A percentile compares a stretch with the other conserved stretches of the same genome.
Evolutionary conservation across 1,284 basidiomycete species (phyloP).

Genomic region (Schizophyllum commune): DNA sequence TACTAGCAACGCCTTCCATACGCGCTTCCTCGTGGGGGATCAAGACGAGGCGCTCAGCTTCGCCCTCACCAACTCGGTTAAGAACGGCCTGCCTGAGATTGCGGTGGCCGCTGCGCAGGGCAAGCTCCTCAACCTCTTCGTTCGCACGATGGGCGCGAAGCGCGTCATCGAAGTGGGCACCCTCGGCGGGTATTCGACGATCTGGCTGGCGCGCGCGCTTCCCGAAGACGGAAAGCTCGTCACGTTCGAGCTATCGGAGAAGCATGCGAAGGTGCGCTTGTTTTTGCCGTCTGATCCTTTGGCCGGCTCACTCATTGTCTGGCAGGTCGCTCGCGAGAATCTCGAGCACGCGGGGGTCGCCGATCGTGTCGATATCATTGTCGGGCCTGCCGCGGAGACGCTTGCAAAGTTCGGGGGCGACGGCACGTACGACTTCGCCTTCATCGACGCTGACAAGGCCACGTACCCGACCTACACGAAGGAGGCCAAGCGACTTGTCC

Average conservation of each 20-base stretch:
- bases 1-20: neutral
- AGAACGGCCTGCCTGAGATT: constrained; percentile 42
- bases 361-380: constrained; percentile 37
- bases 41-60: constrained; percentile 36
- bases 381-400: constrained; percentile 42
- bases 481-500: constrained; percentile 47
- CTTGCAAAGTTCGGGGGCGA: constrained; percentile 35
- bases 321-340: constrained; percentile 46
- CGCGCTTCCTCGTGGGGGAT: neutral
- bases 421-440: constrained; percentile 47
- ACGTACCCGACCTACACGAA: constrained; percentile 41
- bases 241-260: constrained; percentile 9
- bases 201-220: constrained; percentile 7
- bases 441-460: constrained; percentile 57
- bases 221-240: constrained; percentile 8
- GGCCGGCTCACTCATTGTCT: neutral
- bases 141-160: constrained; percentile 40
- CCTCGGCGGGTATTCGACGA: constrained; percentile 41
- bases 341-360: constrained; percentile 38
- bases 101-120: constrained; percentile 49
- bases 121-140: constrained; percentile 46
- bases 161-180: constrained; percentile 54
- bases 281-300: no score
- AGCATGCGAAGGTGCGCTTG: constrained; percentile 3
- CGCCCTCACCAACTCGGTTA: constrained; percentile 32